Base-by-base conservation (phyloP, 306 rosid species). In the Malus sieversii region DNA sequence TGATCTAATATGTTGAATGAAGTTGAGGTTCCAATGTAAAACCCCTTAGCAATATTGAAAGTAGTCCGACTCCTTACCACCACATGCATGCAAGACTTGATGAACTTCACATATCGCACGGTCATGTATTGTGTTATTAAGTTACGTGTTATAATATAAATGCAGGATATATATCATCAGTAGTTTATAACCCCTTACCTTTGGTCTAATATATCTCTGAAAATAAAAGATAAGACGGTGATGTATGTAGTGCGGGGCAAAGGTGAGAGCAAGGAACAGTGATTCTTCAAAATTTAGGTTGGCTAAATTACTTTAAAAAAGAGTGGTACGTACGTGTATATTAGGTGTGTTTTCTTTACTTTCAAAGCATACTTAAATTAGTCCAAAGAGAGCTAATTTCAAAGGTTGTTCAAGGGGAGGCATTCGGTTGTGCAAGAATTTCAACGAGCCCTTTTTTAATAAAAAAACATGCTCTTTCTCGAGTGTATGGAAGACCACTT, bases 371-470 rank as follows among this genome's bases (percentile, higher is more conserved):
- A 23, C 16, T 44, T 57, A 18, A 76, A 57, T 59, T 72, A 30
- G 27, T 45, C 35, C 64, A 72, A 59, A 60, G 27, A 52, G 20
- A 52, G 76, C 12, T 19, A 65, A 64, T 22, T 58, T 48, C 66
- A 45, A 70, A 8, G 52, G 40, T 64, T 11, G 53, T 72, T 57
- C 52, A 72, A 73, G 10, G 77, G 69, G 77, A 48, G 33, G 74
- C 57, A 76, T 25, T 4, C 11, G 42, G 7, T 33, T 74, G 46
- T 45, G 58, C 85, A 74, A 74, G 73, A 42, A 62, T 73, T 82
- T 78, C 82, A 74, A 63, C 80, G 16, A 27, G 55, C 22, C n/a
- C 16, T 7, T 77, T 46, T 46, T 25, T 22, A 32, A 32, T 0
- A 4, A 33, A 5, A 42, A 15, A 78, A 10, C 73, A 78, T 45